Evolutionary conservation across 352 stramenopile species (phyloP).

Genomic region (Bremia lactucae): DNA sequence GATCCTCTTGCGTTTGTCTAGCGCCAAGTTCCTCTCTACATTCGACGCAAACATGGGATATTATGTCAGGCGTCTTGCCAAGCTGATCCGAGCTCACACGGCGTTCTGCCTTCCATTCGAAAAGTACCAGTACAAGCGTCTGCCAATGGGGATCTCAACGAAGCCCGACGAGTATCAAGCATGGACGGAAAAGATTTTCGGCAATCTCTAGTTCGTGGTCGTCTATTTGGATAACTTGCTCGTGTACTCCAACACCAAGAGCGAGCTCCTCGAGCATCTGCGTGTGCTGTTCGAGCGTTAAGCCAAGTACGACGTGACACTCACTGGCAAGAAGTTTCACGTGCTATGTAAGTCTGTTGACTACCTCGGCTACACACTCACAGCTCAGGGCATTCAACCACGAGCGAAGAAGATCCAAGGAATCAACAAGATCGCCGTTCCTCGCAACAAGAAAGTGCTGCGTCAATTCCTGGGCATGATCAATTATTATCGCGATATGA

Average conservation of each 20-base stretch:
- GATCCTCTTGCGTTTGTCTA: background rate
- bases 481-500: too few relatives aligned
- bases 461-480: too few relatives aligned
- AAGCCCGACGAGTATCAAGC: background rate
- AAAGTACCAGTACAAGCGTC: background rate
- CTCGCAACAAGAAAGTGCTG: background rate
- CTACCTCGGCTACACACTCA: background rate
- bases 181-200: background rate
- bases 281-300: background rate
- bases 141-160: background rate
- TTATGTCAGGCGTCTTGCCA: too few relatives aligned
- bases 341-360: background rate
- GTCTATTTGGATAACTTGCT: background rate
- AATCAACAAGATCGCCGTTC: background rate
- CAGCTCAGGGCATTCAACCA: background rate
- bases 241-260: background rate
- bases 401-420: background rate
- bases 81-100: background rate
- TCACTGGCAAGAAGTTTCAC: background rate
- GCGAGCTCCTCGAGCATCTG: background rate
- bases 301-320: background rate
- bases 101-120: background rate
- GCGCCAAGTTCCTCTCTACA: conserved; percentile 1
- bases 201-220: background rate
- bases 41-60: too few relatives aligned